phyloP scores from a whole-genome alignment of 495 filamentous ascomycete genomes.

The Saxophila tyrrhenica region DNA sequence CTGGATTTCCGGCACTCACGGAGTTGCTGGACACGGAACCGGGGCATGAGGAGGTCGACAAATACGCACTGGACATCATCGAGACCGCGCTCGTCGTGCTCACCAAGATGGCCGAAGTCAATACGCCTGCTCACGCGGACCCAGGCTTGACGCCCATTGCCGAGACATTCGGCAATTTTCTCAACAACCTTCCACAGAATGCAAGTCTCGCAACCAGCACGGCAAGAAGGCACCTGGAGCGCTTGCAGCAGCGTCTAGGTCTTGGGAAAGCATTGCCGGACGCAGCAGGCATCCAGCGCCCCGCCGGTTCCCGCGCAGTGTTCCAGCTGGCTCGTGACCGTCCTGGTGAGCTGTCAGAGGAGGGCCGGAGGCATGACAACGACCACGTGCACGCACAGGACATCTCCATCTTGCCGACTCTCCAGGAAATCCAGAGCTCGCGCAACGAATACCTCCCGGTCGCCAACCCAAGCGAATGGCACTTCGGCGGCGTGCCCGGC shows the following conservation, averaged over 20 bases:
- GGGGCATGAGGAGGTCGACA: constrained; percentile 5
- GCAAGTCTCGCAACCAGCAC: neutral
- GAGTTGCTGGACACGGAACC: constrained; percentile 6
- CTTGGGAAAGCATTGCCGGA: constrained; percentile 11
- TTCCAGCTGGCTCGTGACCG: constrained; percentile 33
- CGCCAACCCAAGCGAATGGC: constrained; percentile 40
- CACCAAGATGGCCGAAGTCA: constrained; percentile 10
- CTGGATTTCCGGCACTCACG: constrained; percentile 8
- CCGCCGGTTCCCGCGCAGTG: constrained; percentile 21
- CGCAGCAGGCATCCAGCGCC: neutral
- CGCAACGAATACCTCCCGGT: constrained; percentile 50
- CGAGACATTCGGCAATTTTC: neutral
- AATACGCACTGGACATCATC: neutral
- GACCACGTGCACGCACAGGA: constrained; percentile 48
- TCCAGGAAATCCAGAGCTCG: constrained; percentile 43
- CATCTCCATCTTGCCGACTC: constrained; percentile 53
- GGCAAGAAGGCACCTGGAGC: constrained; percentile 13
- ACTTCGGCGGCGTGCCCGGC: constrained; percentile 46
- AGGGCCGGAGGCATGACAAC: constrained; percentile 55
- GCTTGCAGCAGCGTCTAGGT: constrained; percentile 8
- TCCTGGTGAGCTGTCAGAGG: constrained; percentile 41
- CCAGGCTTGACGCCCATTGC: neutral
- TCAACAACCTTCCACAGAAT: neutral
- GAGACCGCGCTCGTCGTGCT: constrained; percentile 5
- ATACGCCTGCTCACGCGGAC: constrained; percentile 3